These are phyloP conservation scores for Tardiomyces depauwii DNA, from an alignment of 1,139 yeast genomes.

Conservation along the genomic window DNA sequence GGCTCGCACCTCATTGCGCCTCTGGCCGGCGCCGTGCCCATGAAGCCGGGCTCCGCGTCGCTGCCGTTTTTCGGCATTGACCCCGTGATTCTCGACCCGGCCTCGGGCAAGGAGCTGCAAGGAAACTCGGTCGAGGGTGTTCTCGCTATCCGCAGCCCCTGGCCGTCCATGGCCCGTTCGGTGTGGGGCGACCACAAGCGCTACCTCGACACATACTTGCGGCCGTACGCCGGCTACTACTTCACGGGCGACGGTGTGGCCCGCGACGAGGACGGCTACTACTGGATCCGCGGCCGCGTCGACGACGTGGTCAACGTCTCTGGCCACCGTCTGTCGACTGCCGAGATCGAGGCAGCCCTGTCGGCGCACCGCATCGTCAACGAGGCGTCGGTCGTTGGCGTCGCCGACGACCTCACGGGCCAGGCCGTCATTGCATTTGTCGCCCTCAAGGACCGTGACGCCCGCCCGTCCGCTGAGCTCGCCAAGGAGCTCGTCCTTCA, in stretches of 20 bases:
- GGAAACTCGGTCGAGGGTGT: constrained; percentile 97
- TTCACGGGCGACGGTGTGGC: constrained; percentile 99
- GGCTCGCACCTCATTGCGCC: constrained; percentile 96
- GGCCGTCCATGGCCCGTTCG: constrained; percentile 99
- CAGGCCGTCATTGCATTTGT: constrained; percentile 95
- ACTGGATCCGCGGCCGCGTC: constrained; percentile 98
- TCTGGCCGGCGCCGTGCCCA: constrained; percentile 86
- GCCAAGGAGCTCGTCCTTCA: constrained; percentile 78
- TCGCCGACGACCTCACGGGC: constrained; percentile 90
- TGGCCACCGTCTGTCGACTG: constrained; percentile 94
- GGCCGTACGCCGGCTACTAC: constrained; percentile 93
- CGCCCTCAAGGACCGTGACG: constrained; percentile 38
- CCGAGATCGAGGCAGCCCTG: constrained; percentile 92
- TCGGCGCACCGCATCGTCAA: constrained; percentile 70
- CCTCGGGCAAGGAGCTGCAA: constrained; percentile 64
- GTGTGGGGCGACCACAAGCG: constrained; percentile 87
- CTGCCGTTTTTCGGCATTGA: constrained; percentile 94
- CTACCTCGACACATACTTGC: constrained; percentile 85
- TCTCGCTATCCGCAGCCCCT: constrained; percentile 72
- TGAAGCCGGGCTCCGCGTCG: constrained; percentile 96
- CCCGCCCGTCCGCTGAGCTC: constrained; percentile 43
- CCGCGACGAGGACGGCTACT: constrained; percentile 92
- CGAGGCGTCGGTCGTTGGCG: constrained; percentile 94
- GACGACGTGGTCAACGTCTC: constrained; percentile 97
- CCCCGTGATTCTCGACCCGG: constrained; percentile 87